These are phyloP conservation scores for Lasiosphaeria miniovina DNA, from an alignment of 495 filamentous ascomycete species.

Conservation along the genomic window DNA sequence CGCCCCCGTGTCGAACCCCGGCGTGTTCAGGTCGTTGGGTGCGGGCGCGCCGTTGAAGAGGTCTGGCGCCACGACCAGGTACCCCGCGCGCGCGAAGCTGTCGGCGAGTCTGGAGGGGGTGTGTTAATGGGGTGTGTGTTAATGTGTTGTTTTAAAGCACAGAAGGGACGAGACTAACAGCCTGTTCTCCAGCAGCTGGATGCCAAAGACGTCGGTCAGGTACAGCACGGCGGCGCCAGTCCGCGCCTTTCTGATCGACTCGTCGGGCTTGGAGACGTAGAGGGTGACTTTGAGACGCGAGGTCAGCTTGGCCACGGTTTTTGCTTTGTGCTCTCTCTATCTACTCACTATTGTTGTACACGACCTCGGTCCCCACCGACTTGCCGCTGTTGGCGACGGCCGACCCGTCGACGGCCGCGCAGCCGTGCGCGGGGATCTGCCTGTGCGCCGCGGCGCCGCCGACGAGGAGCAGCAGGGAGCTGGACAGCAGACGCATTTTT, in stretches of 20 bases:
- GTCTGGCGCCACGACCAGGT: conserved; percentile 71
- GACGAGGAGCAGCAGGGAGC: background rate
- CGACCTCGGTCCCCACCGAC: conserved; percentile 29
- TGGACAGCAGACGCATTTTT: conserved; percentile 1
- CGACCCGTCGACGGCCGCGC: conserved; percentile 11
- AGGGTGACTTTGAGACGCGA: conserved; percentile 29
- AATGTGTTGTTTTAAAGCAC: conserved; percentile 1
- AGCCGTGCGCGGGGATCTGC: background rate
- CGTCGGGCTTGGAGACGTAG: conserved; percentile 41
- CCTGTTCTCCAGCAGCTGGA: conserved; percentile 59
- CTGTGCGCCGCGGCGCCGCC: background rate
- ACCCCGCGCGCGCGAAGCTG: conserved; percentile 72
- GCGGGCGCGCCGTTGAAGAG: conserved; percentile 63
- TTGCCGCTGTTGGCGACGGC: conserved; percentile 35
- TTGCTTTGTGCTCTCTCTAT: background rate
- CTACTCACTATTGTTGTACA: conserved; percentile 28
- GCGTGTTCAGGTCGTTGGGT: conserved; percentile 45
- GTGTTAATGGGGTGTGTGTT: background rate
- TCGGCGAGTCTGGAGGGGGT: conserved; percentile 56
- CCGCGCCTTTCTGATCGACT: conserved; percentile 31
- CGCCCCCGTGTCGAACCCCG: conserved; percentile 49
- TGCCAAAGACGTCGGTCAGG: conserved; percentile 61
- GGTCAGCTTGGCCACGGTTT: background rate
- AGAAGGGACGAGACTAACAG: conserved; percentile 40
- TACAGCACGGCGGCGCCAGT: conserved; percentile 48